Evolutionary conservation across 495 filamentous ascomycete species (phyloP).

Genomic region (Hyaloscypha hepaticicola): DNA sequence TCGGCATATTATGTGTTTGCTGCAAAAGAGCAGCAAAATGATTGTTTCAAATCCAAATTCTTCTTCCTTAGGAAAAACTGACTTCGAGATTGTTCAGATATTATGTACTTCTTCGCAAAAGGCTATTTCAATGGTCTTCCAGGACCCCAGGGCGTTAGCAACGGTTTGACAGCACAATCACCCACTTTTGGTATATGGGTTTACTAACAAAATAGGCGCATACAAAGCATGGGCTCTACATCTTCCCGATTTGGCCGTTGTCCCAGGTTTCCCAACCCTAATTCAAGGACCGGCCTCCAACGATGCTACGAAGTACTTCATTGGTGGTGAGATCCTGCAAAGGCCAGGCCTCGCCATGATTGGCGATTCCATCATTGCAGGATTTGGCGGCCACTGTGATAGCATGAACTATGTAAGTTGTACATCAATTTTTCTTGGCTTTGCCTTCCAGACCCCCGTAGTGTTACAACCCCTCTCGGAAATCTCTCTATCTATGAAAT

Average conservation of each 20-base stretch:
- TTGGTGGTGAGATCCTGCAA: slow-evolving; percentile 31
- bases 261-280: slow-evolving; percentile 21
- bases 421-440: too few relatives aligned
- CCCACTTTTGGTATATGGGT: neutral
- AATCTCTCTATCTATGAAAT: too few relatives aligned
- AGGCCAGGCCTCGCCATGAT: slow-evolving; percentile 36
- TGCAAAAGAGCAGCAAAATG: too few relatives aligned
- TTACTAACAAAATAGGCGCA: neutral
- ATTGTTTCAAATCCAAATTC: too few relatives aligned
- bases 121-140: slow-evolving; percentile 5
- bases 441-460: too few relatives aligned
- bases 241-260: slow-evolving; percentile 20
- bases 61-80: too few relatives aligned
- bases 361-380: slow-evolving; percentile 37
- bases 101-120: slow-evolving; percentile 29
- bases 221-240: slow-evolving; percentile 29
- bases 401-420: slow-evolving; percentile 38
- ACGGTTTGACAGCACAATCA: neutral
- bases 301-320: slow-evolving; percentile 30
- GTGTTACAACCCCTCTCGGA: too few relatives aligned
- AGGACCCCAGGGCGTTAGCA: neutral
- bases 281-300: slow-evolving; percentile 29
- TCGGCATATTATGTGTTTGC: too few relatives aligned
- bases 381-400: slow-evolving; percentile 46
- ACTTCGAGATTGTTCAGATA: slow-evolving; percentile 15